Evolutionary conservation across 345 rosid species (phyloP), one percentile per base, ranked within the genome.

Genomic region (Populus euphratica): DNA sequence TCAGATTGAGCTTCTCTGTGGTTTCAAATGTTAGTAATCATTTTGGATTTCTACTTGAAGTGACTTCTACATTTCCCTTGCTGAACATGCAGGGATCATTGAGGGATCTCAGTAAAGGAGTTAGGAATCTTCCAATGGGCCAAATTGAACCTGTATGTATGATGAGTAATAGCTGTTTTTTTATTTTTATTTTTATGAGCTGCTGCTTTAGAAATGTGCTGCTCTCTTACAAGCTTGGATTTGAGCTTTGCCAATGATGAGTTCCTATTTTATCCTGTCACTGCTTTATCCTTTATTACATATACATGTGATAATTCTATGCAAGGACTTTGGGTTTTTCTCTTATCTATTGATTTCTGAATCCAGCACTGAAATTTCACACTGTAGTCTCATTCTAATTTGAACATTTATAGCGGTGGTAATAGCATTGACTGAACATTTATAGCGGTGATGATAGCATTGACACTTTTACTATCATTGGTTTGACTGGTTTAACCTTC

Each of bases 91-190:
- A 91, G 94, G 94, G 94, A 82, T 86, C 90, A 63, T 74, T 91
- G 64, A 87, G 94, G 80, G 91, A 91, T 83, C 88, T 91, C 74
- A 88, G 88, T 63, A 90, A 88, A 82, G 91, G 94, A 64, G 92
- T 84, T 72, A 88, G 89, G 82, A 87, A 69, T 79, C 75, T 81
- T 78, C 79, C 89, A 39, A 20, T 76, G 29, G 94, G 85, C 75
- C 90, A 86, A 75, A 80, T 72, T 63, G 89, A 88, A 62, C 84
- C 84, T 52, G 94, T 90, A 90, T 70, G 85, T 83, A 41, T 66
- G 21, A 59, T 33, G 36, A 79, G 47, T 59, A 33, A 18, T 16
- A 68, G 71, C 27, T 69, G 6, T 73, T 50, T 62, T 69, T 65
- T n/a, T 27, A 8, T 52, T 67, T 35, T 23, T 47, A 27, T 50